Conservation (phyloP, 345 rosid genomes). For the Angophora floribunda region DNA sequence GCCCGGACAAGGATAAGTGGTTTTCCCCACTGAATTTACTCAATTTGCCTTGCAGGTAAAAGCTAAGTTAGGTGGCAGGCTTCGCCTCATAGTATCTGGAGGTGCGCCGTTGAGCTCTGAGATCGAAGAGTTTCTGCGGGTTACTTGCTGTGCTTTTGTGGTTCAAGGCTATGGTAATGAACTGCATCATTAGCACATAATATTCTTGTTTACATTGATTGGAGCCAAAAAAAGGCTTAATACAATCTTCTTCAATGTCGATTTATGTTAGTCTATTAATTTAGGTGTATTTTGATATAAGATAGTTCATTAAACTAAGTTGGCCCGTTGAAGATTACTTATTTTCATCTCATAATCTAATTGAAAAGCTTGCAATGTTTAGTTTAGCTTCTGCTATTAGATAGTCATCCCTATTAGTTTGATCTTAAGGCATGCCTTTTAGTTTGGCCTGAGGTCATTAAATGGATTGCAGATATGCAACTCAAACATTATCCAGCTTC, state of each 20-base stretch:
- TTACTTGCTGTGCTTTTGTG: constrained; percentile 80
- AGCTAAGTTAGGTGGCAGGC: constrained; percentile 80
- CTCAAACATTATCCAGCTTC: background rate
- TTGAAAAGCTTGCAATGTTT: background rate
- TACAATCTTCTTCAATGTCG: background rate
- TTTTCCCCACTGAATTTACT: background rate
- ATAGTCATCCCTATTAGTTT: background rate
- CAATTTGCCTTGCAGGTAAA: constrained; percentile 41
- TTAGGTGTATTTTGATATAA: background rate
- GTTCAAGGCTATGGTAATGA: constrained; percentile 86
- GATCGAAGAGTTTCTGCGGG: constrained; percentile 91
- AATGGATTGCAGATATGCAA: background rate
- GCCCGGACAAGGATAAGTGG: background rate
- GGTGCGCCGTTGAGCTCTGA: constrained; percentile 84
- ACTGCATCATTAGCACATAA: background rate
- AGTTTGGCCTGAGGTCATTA: background rate
- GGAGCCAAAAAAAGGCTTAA: background rate
- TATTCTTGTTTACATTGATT: background rate
- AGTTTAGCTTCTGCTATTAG: background rate
- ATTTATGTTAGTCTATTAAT: background rate
- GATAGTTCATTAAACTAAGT: background rate
- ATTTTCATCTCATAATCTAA: background rate
- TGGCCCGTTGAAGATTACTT: background rate
- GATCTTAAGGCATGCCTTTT: background rate
- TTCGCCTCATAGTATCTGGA: constrained; percentile 76